These are phyloP conservation scores for Olyra latifolia DNA, from an alignment of 176 grass and related monocot genomes.

Conservation along the genomic window DNA sequence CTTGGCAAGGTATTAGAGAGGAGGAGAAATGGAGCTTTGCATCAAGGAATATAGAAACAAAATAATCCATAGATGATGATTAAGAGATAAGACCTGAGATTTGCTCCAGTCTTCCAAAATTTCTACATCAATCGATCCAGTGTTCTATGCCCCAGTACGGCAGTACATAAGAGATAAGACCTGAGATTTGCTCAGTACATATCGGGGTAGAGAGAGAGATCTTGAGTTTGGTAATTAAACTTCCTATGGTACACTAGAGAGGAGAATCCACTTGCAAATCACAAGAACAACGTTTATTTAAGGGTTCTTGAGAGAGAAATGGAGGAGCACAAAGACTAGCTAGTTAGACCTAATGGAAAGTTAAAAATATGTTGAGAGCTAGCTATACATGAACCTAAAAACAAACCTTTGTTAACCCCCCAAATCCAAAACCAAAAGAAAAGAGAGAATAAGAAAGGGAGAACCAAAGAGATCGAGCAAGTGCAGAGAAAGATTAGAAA, in stretches of 20 bases:
- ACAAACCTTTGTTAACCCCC: neutral
- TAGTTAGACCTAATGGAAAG: neutral
- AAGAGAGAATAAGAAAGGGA: neutral
- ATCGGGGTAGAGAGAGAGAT: no score
- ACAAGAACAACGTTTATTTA: neutral
- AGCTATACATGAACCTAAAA: neutral
- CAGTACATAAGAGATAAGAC: no score
- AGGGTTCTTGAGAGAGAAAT: neutral
- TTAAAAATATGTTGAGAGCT: neutral
- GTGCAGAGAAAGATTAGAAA: neutral
- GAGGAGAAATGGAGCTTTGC: neutral
- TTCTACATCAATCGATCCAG: neutral
- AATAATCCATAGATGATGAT: neutral
- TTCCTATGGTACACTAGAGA: neutral
- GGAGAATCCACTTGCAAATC: neutral
- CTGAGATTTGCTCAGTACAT: neutral
- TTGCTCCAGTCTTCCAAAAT: neutral
- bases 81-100: no score
- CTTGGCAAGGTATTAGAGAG: neutral
- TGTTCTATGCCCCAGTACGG: neutral
- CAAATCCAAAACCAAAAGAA: neutral
- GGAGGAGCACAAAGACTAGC: neutral
- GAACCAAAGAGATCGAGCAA: neutral
- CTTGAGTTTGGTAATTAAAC: neutral
- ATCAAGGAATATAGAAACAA: neutral